Percentiles rank a stretch among this genome's conserved stretches.
These are phyloP conservation scores for Filosporella fistucella DNA, from an alignment of 495 filamentous ascomycete species.

Conservation along the genomic window DNA sequence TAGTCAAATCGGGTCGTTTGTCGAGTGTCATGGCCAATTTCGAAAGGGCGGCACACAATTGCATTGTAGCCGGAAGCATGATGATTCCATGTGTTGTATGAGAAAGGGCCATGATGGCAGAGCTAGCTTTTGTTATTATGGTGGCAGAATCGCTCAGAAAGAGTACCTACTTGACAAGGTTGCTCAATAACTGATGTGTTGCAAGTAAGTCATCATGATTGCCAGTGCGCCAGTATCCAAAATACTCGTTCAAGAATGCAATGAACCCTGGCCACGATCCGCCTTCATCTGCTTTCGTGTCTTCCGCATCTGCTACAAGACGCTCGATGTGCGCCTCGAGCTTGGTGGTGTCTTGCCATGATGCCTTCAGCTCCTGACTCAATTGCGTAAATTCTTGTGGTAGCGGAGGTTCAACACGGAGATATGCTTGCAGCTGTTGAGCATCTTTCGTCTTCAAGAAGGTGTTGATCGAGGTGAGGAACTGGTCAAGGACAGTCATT, in stretches of 20 bases:
- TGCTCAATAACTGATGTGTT: slow-evolving; percentile 69
- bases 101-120: slow-evolving; percentile 74
- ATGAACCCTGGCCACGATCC: slow-evolving; percentile 71
- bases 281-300: slow-evolving; percentile 51
- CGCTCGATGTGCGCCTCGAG: slow-evolving; percentile 50
- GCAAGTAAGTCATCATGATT: slow-evolving; percentile 68
- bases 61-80: slow-evolving; percentile 71
- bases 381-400: slow-evolving; percentile 64
- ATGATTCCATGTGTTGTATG: slow-evolving; percentile 73
- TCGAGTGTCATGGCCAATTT: slow-evolving; percentile 78
- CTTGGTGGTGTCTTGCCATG: slow-evolving; percentile 44
- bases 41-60: slow-evolving; percentile 69
- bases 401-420: slow-evolving; percentile 62
- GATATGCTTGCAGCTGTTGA: slow-evolving; percentile 46
- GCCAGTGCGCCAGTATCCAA: slow-evolving; percentile 74
- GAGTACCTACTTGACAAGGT: slow-evolving; percentile 59
- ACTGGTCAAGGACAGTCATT: slow-evolving; percentile 42
- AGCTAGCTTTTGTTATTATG: slow-evolving; percentile 35
- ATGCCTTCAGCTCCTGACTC: slow-evolving; percentile 54
- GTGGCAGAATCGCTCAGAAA: not conserved
- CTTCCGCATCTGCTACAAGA: slow-evolving; percentile 48
- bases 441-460: slow-evolving; percentile 53
- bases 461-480: slow-evolving; percentile 47
- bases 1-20: slow-evolving; percentile 64
- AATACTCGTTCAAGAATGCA: slow-evolving; percentile 72